A percentile compares a stretch with the other conserved stretches of the same genome.
phyloP scores from a whole-genome alignment of 495 filamentous ascomycete genomes.

The Oleoguttula mirabilis region DNA sequence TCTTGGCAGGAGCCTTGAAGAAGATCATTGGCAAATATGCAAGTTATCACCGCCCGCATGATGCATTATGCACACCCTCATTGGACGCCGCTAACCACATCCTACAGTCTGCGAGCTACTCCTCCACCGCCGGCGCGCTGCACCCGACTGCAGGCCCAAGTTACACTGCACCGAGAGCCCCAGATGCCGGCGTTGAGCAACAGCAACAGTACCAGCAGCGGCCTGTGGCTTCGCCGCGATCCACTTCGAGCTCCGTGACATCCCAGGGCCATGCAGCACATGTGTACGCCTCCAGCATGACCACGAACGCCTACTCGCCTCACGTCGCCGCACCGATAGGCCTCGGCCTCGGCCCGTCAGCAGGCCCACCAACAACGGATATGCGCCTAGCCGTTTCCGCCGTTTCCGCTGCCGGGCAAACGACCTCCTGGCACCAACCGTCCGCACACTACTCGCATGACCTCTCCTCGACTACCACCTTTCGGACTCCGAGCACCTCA shows the following conservation, averaged over 20 bases:
- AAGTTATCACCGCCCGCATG: slow-evolving; percentile 31
- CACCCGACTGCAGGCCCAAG: slow-evolving; percentile 15
- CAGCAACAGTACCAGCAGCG: no score
- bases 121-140: slow-evolving; percentile 33
- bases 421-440: slow-evolving; percentile 16
- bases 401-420: slow-evolving; percentile 9
- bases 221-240: slow-evolving; percentile 10
- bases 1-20: slow-evolving; percentile 66
- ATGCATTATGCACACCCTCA: slow-evolving; percentile 5
- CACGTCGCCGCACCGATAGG: slow-evolving; percentile 11
- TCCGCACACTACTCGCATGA: slow-evolving; percentile 9
- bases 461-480: background rate
- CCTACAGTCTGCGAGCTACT: slow-evolving; percentile 29
- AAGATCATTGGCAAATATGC: slow-evolving; percentile 99
- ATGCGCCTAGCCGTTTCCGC: slow-evolving; percentile 17
- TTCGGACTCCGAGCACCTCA: no score
- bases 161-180: slow-evolving; percentile 4
- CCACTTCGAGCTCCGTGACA: slow-evolving; percentile 14
- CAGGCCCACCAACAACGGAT: slow-evolving; percentile 16
- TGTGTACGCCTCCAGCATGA: slow-evolving; percentile 6
- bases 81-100: slow-evolving; percentile 12
- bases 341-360: slow-evolving; percentile 16
- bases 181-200: slow-evolving; percentile 8
- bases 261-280: slow-evolving; percentile 3
- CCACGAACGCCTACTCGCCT: slow-evolving; percentile 9